A percentile compares a stretch with the other conserved stretches of the same genome.
These are phyloP conservation scores for Arthrobotrys sinensis DNA, from an alignment of 2,329 filamentous ascomycete genomes.

Conservation along the genomic window DNA sequence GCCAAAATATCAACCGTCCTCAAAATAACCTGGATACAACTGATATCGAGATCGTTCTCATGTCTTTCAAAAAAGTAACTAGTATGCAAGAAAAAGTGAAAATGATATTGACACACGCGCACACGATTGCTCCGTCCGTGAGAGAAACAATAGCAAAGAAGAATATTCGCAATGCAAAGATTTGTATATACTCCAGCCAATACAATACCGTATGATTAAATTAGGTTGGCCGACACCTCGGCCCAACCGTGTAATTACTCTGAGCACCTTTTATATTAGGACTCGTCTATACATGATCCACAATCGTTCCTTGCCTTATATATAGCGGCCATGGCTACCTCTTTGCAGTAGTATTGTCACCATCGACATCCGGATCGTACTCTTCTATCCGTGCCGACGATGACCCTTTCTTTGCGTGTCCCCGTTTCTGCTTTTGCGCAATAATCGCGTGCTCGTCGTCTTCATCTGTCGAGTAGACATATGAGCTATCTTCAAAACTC, in stretches of 20 bases:
- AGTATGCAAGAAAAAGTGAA: neutral
- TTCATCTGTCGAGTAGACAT: constrained; percentile 56
- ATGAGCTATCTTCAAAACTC: constrained; percentile 55
- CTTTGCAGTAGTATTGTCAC: constrained; percentile 27
- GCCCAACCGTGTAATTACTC: constrained; percentile 12
- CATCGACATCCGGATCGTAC: constrained; percentile 56
- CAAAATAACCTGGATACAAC: neutral
- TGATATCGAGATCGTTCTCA: constrained; percentile 3
- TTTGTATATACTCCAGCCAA: constrained; percentile 31
- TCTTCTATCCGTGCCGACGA: constrained; percentile 30
- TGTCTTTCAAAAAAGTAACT: constrained; percentile 1
- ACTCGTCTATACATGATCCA: constrained; percentile 11
- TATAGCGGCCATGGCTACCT: constrained; percentile 10
- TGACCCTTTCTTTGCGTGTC: constrained; percentile 5
- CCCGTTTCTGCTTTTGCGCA: constrained; percentile 34
- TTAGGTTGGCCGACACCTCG: neutral
- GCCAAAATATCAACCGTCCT: constrained; percentile 8
- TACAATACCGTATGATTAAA: constrained; percentile 35
- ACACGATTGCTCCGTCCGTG: constrained; percentile 11
- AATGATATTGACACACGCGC: neutral
- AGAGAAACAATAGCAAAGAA: neutral
- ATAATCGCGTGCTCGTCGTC: constrained; percentile 51
- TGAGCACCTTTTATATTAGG: neutral
- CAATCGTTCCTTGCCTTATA: neutral
- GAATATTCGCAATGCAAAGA: constrained; percentile 25